These are phyloP conservation scores for Cymbomonas tetramitiformis DNA, from an alignment of 139 green algal genomes.

Conservation along the genomic window DNA sequence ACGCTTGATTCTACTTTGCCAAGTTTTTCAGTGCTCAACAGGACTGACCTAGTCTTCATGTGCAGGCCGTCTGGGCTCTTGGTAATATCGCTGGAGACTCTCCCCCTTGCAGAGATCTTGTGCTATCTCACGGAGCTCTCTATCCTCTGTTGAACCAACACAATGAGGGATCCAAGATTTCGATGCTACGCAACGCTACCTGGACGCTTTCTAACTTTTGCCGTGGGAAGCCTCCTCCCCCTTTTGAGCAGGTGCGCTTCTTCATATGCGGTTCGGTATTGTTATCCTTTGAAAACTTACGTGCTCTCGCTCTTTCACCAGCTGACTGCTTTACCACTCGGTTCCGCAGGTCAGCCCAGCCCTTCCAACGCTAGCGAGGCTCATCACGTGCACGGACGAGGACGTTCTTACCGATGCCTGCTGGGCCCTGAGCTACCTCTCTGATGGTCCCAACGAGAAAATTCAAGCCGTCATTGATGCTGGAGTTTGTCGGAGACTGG, in stretches of 20 bases:
- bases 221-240: slow-evolving; percentile 82
- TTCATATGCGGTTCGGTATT: too few relatives aligned
- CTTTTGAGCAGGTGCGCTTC: slow-evolving; percentile 53
- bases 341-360: too few relatives aligned
- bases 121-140: slow-evolving; percentile 68
- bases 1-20: background rate
- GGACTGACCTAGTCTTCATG: slow-evolving; percentile 35
- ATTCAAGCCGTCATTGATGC: slow-evolving; percentile 92
- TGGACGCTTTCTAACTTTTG: slow-evolving; percentile 99
- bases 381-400: slow-evolving; percentile 85
- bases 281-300: background rate
- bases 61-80: slow-evolving; percentile 95
- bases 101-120: slow-evolving; percentile 82
- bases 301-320: too few relatives aligned
- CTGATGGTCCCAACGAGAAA: slow-evolving; percentile 93
- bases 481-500: slow-evolving; percentile 74
- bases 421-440: slow-evolving; percentile 96
- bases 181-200: slow-evolving; percentile 95
- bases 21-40: background rate
- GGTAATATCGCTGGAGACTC: slow-evolving; percentile 96
- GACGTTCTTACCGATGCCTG: slow-evolving; percentile 97
- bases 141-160: slow-evolving; percentile 82
- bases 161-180: slow-evolving; percentile 75
- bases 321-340: too few relatives aligned
- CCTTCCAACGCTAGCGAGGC: slow-evolving; percentile 71